Conservation (phyloP, 2,329 filamentous ascomycete species). For the Verticillium tricorpus region DNA sequence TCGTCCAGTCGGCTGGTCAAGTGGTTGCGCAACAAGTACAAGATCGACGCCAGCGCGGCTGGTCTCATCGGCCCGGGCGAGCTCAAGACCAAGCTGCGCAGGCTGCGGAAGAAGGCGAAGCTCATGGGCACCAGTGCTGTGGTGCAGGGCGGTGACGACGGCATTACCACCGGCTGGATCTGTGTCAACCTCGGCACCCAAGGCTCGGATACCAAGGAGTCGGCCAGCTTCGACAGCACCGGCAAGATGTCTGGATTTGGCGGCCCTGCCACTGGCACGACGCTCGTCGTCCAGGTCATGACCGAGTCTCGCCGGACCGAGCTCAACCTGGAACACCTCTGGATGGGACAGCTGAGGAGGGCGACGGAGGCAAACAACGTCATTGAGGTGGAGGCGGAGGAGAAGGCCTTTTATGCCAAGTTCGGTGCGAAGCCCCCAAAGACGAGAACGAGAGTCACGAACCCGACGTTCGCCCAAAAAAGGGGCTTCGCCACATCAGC, state of each 20-base stretch:
- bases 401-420: constrained; percentile 15
- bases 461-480: constrained; percentile 19
- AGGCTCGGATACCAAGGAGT: constrained; percentile 47
- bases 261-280: constrained; percentile 39
- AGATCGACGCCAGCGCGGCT: constrained; percentile 73
- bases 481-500: constrained; percentile 28
- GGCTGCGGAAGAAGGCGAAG: constrained; percentile 77
- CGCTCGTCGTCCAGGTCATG: constrained; percentile 54
- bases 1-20: constrained; percentile 85
- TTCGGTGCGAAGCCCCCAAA: constrained; percentile 9
- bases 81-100: constrained; percentile 77
- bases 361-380: constrained; percentile 15
- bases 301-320: constrained; percentile 49
- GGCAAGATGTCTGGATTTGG: constrained; percentile 76
- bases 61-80: constrained; percentile 87
- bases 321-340: constrained; percentile 49
- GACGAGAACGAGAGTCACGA: neutral
- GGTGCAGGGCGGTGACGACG: constrained; percentile 68
- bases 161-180: constrained; percentile 90
- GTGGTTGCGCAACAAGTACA: constrained; percentile 72
- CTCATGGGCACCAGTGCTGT: constrained; percentile 70
- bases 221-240: constrained; percentile 37
- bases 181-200: constrained; percentile 83
- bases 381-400: constrained; percentile 13
- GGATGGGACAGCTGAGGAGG: constrained; percentile 36